Evolutionary conservation across 129 eudicot genomes (phyloP).

Genomic region (Dittrichia graveolens): DNA sequence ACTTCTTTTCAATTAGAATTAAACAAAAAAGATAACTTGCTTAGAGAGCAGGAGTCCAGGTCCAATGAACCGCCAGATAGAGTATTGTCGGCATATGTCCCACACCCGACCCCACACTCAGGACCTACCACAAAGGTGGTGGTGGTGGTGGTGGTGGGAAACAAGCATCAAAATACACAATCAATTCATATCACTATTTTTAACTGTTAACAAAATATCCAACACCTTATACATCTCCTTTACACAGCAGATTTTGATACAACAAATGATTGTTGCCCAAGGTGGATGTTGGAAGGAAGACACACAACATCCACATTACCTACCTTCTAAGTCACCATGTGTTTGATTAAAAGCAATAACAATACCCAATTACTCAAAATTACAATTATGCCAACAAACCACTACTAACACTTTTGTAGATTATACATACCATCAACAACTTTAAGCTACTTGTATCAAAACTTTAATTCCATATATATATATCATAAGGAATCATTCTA

Average conservation of each 20-base stretch:
- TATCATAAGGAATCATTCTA: too few relatives aligned
- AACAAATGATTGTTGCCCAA: not conserved
- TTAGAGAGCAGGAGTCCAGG: slow-evolving; percentile 7
- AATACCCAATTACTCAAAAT: slow-evolving; percentile 17
- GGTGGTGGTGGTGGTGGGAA: not conserved
- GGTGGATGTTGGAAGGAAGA: slow-evolving; percentile 21
- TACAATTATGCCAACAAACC: slow-evolving; percentile 27
- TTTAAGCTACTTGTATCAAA: not conserved
- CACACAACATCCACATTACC: slow-evolving; percentile 8
- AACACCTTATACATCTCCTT: slow-evolving; percentile 1
- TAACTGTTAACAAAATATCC: not conserved
- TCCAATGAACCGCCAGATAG: not conserved
- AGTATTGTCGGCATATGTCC: slow-evolving; percentile 14
- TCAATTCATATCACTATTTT: not conserved
- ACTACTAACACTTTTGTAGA: slow-evolving; percentile 1
- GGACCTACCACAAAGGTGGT: slow-evolving; percentile 23
- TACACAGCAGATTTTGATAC: not conserved
- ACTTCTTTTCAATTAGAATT: not conserved
- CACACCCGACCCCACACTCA: not conserved
- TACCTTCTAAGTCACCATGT: slow-evolving; percentile 40
- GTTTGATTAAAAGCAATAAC: slow-evolving; percentile 44
- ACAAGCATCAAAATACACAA: slow-evolving; percentile 9
- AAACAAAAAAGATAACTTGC: not conserved
- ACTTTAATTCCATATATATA: not conserved
- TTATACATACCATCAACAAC: slow-evolving; percentile 33